phyloP scores from a whole-genome alignment of 192 early-diverging fungal genomes.

The Backusella psychrophila region DNA sequence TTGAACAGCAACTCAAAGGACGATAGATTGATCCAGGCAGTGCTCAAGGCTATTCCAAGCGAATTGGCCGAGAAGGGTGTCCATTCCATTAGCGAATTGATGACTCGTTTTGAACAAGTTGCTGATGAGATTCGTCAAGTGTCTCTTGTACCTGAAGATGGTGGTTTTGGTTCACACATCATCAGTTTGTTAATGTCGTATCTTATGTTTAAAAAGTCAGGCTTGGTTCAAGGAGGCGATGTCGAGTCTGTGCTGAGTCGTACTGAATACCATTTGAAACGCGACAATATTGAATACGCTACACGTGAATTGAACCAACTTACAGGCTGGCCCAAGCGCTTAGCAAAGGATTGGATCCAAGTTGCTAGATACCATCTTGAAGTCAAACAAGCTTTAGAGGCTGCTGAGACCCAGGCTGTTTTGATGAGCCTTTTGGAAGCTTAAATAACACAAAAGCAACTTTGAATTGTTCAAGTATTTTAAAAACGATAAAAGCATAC shows the following conservation, averaged over 20 bases:
- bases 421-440: slow-evolving; percentile 2
- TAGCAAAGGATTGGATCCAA: slow-evolving; percentile 85
- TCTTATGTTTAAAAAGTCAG: slow-evolving; percentile 79
- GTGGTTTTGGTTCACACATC: slow-evolving; percentile 76
- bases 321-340: slow-evolving; percentile 79
- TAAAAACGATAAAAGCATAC: background rate
- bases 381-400: slow-evolving; percentile 80
- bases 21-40: slow-evolving; percentile 45
- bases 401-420: slow-evolving; percentile 29
- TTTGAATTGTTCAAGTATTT: background rate
- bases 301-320: slow-evolving; percentile 89
- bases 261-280: slow-evolving; percentile 63
- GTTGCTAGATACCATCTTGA: slow-evolving; percentile 77
- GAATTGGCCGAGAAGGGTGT: slow-evolving; percentile 56
- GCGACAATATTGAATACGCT: slow-evolving; percentile 77
- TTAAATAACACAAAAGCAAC: background rate
- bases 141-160: slow-evolving; percentile 83
- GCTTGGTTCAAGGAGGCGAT: slow-evolving; percentile 76
- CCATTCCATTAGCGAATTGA: slow-evolving; percentile 57
- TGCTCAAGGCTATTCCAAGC: slow-evolving; percentile 57
- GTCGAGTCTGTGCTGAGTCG: slow-evolving; percentile 81
- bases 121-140: slow-evolving; percentile 65
- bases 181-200: slow-evolving; percentile 66
- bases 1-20: slow-evolving; percentile 40
- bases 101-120: slow-evolving; percentile 65